phyloP scores from a whole-genome alignment of 345 rosid genomes.

The sweet orange (Citrus sinensis) region DNA sequence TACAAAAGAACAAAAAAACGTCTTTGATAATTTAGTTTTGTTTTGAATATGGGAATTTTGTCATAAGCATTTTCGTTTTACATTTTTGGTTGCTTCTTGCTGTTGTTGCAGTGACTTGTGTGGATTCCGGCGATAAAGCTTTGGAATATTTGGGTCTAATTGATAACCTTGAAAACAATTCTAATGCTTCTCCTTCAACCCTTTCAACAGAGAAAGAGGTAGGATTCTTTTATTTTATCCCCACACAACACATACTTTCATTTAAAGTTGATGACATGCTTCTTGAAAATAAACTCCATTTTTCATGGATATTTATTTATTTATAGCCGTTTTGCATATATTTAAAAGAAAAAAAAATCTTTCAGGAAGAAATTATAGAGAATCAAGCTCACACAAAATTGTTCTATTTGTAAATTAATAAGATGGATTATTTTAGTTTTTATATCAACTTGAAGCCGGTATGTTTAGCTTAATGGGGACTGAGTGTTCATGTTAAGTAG shows the following conservation, averaged over 20 bases:
- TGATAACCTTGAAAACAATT: slow-evolving; percentile 9
- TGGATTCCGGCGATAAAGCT: slow-evolving; percentile 59
- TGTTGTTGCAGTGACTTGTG: slow-evolving; percentile 41
- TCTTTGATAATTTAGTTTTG: neutral
- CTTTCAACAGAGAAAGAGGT: slow-evolving; percentile 27
- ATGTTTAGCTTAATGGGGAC: neutral
- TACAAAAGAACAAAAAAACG: neutral
- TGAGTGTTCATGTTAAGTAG: neutral
- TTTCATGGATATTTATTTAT: neutral
- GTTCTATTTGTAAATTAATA: neutral
- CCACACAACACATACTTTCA: neutral
- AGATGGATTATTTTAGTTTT: neutral
- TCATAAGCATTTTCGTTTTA: neutral
- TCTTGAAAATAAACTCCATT: neutral
- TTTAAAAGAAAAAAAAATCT: neutral
- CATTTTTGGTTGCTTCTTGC: neutral
- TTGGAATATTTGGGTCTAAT: slow-evolving; percentile 50
- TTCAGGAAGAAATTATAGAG: neutral
- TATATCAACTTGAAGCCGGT: neutral
- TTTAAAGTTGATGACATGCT: neutral
- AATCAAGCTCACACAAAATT: neutral
- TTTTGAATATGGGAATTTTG: neutral
- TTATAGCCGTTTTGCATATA: too few relatives aligned
- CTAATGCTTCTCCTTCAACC: slow-evolving; percentile 9
- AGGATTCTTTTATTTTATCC: neutral